Evolutionary conservation across 2,329 filamentous ascomycete species (phyloP), one percentile per base, ranked within the genome.

Genomic region (Apiospora hydei): DNA sequence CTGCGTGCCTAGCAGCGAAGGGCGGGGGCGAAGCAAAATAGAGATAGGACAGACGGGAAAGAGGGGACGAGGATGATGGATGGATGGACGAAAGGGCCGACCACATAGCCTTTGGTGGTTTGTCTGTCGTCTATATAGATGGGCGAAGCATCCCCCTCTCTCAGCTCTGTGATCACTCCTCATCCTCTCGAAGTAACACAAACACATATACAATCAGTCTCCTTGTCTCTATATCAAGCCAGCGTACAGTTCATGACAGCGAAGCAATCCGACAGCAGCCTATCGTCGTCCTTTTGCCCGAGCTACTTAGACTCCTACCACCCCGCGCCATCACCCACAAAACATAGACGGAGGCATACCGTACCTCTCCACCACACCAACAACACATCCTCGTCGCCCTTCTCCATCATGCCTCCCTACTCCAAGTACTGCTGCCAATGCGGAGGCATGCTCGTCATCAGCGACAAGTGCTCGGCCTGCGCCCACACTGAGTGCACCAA

Each of bases 381-480:
- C 51, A 61, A 46, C 51, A 51, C 61, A 51, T 69, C 30, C 66
- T 5, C 44, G 14, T 16, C 24, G 13, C 21, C 24, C 18, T 14
- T n/a, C 14, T 53, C n/a, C 67, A 69, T 53, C 53, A 85, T 85
- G 84, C 82, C 84, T 78, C 81, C 82, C 76, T 85, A 78, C 71
- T 76, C 84, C 76, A 84, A 85, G 76, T 86, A 87, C 81, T 88
- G 87, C 85, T 88, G 87, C 84, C 80, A 87, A 77, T 88, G 87
- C 82, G 85, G 85, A 76, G 81, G 83, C 81, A 86, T 88, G 81
- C 87, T 88, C 76, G 87, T 88, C 82, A 88, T 88, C 82, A 88
- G 86, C 85, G 86, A 82, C 79, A 85, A 82, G 70, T 88, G 87
- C 83, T 82, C 80, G 73, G 81, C 83, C 77, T 88, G 87, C 78